phyloP scores from a whole-genome alignment of 106 monocot genomes.

The Allium sativum region DNA sequence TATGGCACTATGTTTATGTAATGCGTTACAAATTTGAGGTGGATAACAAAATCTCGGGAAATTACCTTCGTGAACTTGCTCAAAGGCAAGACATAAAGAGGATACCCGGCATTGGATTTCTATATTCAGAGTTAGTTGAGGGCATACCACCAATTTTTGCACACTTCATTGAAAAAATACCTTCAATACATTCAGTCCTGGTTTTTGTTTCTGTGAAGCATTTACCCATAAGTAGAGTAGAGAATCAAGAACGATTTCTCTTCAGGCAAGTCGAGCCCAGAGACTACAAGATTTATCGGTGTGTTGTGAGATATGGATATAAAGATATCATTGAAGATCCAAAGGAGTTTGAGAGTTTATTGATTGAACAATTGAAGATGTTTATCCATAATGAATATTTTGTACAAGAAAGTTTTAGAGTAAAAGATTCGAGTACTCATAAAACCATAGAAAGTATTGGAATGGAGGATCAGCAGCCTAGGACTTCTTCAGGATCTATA shows the following conservation, averaged over 20 bases:
- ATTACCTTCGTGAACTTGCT: constrained; percentile 29
- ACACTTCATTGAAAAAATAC: constrained; percentile 44
- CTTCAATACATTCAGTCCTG: constrained; percentile 47
- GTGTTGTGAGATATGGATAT: constrained; percentile 45
- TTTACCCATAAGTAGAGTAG: constrained; percentile 41
- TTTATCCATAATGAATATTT: constrained; percentile 36
- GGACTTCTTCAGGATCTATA: constrained; percentile 18
- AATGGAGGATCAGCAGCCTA: background rate
- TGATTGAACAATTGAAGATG: constrained; percentile 30
- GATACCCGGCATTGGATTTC: constrained; percentile 46
- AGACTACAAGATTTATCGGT: constrained; percentile 30
- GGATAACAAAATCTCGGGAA: constrained; percentile 32
- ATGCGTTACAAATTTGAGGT: constrained; percentile 46
- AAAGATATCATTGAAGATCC: constrained; percentile 23
- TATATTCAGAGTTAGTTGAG: constrained; percentile 55
- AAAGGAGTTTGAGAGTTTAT: constrained; percentile 26
- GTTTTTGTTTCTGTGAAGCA: constrained; percentile 49
- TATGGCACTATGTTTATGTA: constrained; percentile 49
- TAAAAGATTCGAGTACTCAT: background rate
- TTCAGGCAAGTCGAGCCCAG: constrained; percentile 36
- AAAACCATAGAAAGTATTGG: constrained; percentile 7
- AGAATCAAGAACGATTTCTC: constrained; percentile 39
- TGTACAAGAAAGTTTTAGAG: constrained; percentile 4
- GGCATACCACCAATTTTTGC: constrained; percentile 54
- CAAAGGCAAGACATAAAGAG: constrained; percentile 19